Evolutionary conservation across 2,329 filamentous ascomycete species (phyloP).

Genomic region (Lecanosticta acicola): DNA sequence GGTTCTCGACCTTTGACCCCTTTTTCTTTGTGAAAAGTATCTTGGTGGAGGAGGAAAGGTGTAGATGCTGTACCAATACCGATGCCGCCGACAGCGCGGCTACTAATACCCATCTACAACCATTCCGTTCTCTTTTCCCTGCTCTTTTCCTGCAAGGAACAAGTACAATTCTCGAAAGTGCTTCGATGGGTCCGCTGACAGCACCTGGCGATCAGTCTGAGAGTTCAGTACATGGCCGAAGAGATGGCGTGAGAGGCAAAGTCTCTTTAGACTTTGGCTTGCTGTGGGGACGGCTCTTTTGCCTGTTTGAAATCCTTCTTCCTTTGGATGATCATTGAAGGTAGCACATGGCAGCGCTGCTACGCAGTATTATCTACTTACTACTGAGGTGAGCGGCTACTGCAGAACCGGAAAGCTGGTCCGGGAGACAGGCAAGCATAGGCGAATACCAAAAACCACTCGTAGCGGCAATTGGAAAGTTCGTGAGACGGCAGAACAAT

Average conservation of each 20-base stretch:
- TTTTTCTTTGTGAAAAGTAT: conserved; percentile 3
- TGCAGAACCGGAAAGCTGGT: neutral
- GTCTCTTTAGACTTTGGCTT: neutral
- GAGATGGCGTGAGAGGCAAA: neutral
- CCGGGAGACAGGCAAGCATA: neutral
- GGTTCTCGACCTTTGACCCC: neutral
- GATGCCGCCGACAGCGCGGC: conserved; percentile 1
- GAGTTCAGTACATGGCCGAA: no score
- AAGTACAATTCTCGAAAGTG: no score
- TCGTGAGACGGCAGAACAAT: no score
- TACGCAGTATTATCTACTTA: no score
- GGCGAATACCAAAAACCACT: neutral
- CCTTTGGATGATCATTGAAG: no score
- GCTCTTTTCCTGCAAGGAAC: no score
- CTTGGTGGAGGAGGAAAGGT: neutral
- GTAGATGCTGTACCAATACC: conserved; percentile 4
- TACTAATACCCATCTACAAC: conserved; percentile 2
- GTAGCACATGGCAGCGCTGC: no score
- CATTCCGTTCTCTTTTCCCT: neutral
- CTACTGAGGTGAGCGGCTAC: no score
- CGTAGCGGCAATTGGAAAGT: neutral
- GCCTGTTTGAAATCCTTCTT: neutral
- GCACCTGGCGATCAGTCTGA: no score
- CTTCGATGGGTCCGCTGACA: no score
- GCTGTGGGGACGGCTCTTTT: no score